Evolutionary conservation across 2,329 filamentous ascomycete genomes (phyloP), one percentile per base, ranked within the genome.

Genomic region (Calonectria crousiana): DNA sequence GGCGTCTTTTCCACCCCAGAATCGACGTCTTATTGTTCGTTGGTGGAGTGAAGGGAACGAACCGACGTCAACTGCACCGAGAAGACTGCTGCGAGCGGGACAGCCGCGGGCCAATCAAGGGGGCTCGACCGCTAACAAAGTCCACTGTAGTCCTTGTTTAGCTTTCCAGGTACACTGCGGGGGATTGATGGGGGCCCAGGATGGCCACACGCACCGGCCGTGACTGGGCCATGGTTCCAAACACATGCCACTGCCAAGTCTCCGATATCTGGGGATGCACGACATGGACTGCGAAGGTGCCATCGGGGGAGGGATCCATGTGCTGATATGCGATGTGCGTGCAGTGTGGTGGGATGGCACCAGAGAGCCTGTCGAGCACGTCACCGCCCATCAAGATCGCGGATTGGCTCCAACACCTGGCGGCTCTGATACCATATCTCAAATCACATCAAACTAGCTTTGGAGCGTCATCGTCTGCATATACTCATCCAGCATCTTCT

Each of bases 291-390:
- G 10, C 30, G 38, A 32, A 34, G 60, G 60, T 65, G 60, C 4
- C 60, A 62, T 62, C 36, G 56, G 36, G 23, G 34, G 26, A 38
- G 34, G 56, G 56, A 38, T 41, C 56, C 56, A 62, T 62, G 60
- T 65, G 60, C 60, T 47, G 60, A 65, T 44, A 34, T 65, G 60
- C 41, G 26, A 44, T 49, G 38, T 34, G 26, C 41, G 13, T 6
- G 26, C 60, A 36, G 38, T 36, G 38, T 70, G 62, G 68, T 71
- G 65, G 36, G 64, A 74, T 75, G 62, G 66, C 72, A 76, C 69
- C 36, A 79, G 44, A 66, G 65, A 32, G 65, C 53, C 28, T 20
- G 23, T 8, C 51, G 58, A 74, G 69, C 73, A 72, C 69, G 73
- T 41, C 66, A 75, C 36, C 66, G 58, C 47, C 44, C 51, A 26